Conservation (phyloP, 2,329 filamentous ascomycete species). For the Magnaporthiopsis poae region DNA sequence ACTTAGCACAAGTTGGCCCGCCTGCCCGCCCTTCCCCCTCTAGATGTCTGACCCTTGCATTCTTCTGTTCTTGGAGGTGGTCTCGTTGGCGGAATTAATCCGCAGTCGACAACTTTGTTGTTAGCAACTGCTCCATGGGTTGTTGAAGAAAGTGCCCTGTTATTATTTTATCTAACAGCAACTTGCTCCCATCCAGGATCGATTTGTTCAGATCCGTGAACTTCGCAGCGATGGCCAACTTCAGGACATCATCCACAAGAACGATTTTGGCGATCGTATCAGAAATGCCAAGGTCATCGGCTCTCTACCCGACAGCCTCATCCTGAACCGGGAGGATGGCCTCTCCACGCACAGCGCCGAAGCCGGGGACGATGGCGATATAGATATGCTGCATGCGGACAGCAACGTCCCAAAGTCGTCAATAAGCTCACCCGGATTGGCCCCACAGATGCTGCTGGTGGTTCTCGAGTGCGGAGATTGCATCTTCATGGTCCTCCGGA, state of each 20-base stretch:
- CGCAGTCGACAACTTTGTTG: neutral
- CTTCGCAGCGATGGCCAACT: slow-evolving; percentile 60
- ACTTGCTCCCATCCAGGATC: slow-evolving; percentile 41
- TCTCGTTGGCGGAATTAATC: neutral
- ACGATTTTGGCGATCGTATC: slow-evolving; percentile 70
- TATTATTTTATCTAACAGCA: neutral
- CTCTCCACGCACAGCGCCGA: slow-evolving; percentile 21
- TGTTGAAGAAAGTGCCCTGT: neutral
- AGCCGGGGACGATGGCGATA: slow-evolving; percentile 27
- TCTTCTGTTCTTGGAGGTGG: neutral
- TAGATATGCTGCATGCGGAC: slow-evolving; percentile 25
- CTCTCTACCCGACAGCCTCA: slow-evolving; percentile 32
- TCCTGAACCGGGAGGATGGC: slow-evolving; percentile 16
- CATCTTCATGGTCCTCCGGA: slow-evolving; percentile 63
- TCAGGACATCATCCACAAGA: slow-evolving; percentile 65
- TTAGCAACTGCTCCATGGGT: neutral
- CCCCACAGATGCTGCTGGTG: slow-evolving; percentile 73
- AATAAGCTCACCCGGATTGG: slow-evolving; percentile 29
- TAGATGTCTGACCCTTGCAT: neutral
- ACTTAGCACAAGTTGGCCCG: neutral
- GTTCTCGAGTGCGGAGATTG: slow-evolving; percentile 63
- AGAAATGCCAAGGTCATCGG: slow-evolving; percentile 70
- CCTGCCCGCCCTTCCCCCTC: slow-evolving; percentile 4
- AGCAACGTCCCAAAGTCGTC: slow-evolving; percentile 11
- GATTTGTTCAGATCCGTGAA: slow-evolving; percentile 72